Base-by-base conservation (phyloP, 2,329 filamentous ascomycete genomes). In the Chaetomium sp. region DNA sequence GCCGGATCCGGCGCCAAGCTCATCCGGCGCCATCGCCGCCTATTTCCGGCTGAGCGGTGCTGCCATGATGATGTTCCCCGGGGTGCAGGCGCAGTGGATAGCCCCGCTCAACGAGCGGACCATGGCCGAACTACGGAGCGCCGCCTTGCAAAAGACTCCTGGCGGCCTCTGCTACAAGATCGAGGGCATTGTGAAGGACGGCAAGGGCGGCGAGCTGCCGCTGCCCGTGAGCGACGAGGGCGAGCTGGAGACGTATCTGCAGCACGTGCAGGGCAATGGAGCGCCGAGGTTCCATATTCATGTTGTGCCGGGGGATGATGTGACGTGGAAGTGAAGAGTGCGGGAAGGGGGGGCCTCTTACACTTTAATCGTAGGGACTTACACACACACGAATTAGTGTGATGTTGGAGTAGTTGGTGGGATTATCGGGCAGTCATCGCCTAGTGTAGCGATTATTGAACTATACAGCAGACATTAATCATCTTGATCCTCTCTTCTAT, bases 201-300 rank as follows among this genome's bases (percentile, higher is more conserved):
- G 78, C 16, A 81, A 81, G 68, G 87, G 85, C 5, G 81, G 81
- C 57, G 89, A 91, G 72, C 79, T 90, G 53, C 80, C 80, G 19
- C 83, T 91, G 71, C 78, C 82, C 62, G 88, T 94, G 70, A 87
- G 88, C 62, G 83, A 87, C 49, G 89, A 93, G 70, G 85, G 87
- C 67, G 90, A 94, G 77, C 75, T 95, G 67, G 83, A 83, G 65
- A 88, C 88, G 0, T 94, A 93, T 76, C 75, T 95, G 69, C 81
- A 83, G 55, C 88, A 91, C 73, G 80, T 89, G 29, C 78, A 85
- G 68, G 81, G 66, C 5, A 10, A 63, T 35, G 51, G 78, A 25
- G 74, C 80, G 38, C 78, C 80, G 7, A 80, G 77, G 9, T 82
- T 83, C 69, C 75, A 73, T 53, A 78, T 82, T 16, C 77, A 79